phyloP scores from a whole-genome alignment of 768 basidiomycete species.

The Leccinum imitatum region DNA sequence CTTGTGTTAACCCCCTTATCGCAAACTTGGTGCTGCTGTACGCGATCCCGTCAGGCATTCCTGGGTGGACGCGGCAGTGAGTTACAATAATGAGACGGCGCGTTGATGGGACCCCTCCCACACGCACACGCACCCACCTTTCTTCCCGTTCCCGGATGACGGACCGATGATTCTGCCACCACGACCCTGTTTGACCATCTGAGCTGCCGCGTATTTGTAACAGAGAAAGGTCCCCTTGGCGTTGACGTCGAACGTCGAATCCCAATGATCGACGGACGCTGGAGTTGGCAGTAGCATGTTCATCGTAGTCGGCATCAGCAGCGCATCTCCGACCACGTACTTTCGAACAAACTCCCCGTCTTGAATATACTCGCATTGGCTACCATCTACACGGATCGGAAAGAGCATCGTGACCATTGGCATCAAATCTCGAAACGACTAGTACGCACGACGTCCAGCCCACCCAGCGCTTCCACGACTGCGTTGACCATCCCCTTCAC shows the following conservation, averaged over 20 bases:
- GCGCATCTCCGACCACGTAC: neutral
- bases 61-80: neutral
- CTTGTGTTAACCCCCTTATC: conserved; percentile 24
- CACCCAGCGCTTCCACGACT: neutral
- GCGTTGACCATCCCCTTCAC: neutral
- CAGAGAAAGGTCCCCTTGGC: conserved; percentile 34
- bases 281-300: neutral
- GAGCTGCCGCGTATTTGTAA: conserved; percentile 38
- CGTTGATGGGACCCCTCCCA: neutral
- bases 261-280: conserved; percentile 34
- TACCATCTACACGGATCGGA: neutral
- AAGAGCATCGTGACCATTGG: neutral
- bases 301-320: neutral
- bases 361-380: neutral
- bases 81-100: neutral
- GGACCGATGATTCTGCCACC: conserved; percentile 38
- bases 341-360: neutral
- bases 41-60: neutral
- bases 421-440: neutral
- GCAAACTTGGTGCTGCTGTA: conserved; percentile 20
- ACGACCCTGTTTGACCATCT: conserved; percentile 41
- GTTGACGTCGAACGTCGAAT: conserved; percentile 34
- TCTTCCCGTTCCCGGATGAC: neutral
- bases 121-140: neutral
- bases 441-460: neutral